Base-by-base conservation (phyloP, 345 rosid species). In the Cardamine resedifolia region DNA sequence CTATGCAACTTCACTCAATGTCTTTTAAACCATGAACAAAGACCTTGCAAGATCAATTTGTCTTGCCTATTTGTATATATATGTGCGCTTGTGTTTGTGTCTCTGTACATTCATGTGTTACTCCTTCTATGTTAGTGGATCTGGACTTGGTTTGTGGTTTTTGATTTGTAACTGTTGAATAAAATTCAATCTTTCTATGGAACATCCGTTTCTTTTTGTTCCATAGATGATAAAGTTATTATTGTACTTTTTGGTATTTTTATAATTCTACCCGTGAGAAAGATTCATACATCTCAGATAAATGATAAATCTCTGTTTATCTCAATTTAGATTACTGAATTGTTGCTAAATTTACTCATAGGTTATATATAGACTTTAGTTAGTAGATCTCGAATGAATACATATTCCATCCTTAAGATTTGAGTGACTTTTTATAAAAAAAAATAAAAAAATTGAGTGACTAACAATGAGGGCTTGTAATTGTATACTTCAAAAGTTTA, bases 1-100 rank as follows among this genome's bases (percentile, higher is more conserved):
- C 10, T 86, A 82, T 72, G 85, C 96, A 21, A 62, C 91, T 4
- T 81, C 86, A 47, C 85, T 88, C 31, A 85, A 84, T 43, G 96
- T 87, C 66, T 85, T 80, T 66, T 84, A 81, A 66, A 72, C 30
- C 33, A 62, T 53, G 44, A 63, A 3, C 66, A 76, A 70, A 6
- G 56, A 27, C 63, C 31, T 30, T 64, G 65, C 52, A 53, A 60
- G 57, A 53, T 55, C 65, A 26, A 18, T 3, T 45, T 28, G 51
- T 62, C 47, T 68, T 69, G 69, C 30, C 10, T 24, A 6, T 62
- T 31, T 53, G 34, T 56, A 8, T 60, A 23, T 56, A 27, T 23
- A 23, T 59, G 5, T 67, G 49, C 18, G 20, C 53, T 14, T 69
- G 8, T 45, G 44, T 69, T 9, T 45, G 34, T 68, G 10, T 68